phyloP scores from a whole-genome alignment of 371 early-diverging fungal species.

The Mucor sp. region DNA sequence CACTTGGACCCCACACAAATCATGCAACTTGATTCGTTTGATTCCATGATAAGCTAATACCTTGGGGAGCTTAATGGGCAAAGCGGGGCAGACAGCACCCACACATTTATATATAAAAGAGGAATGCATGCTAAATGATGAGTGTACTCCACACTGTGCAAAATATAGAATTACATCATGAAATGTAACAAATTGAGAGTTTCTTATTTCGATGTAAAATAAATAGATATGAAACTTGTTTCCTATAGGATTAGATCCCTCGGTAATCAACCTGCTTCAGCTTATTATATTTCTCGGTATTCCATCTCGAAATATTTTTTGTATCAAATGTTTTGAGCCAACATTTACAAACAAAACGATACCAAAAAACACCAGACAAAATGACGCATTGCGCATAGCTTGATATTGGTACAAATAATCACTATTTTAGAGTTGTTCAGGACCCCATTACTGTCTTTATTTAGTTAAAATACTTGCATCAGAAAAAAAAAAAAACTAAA shows the following conservation, averaged over 20 bases:
- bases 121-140: conserved; percentile 1
- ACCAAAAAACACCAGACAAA: background rate
- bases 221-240: background rate
- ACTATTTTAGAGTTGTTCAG: background rate
- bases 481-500: background rate
- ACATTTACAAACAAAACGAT: no score
- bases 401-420: background rate
- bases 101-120: background rate
- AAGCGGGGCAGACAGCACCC: background rate
- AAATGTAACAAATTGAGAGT: background rate
- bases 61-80: background rate
- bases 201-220: background rate
- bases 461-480: background rate
- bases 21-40: conserved; percentile 13
- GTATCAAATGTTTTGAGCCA: background rate
- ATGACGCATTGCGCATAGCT: background rate
- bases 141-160: background rate
- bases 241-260: background rate
- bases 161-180: conserved; percentile 6
- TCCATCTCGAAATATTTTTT: background rate
- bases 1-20: conserved; percentile 9
- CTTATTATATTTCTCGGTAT: background rate
- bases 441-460: background rate
- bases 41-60: background rate
- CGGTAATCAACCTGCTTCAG: background rate